A percentile compares a stretch with the other conserved stretches of the same genome.
Evolutionary conservation across 78 protist species (phyloP).

Genomic region (Ministeria vibrans): DNA sequence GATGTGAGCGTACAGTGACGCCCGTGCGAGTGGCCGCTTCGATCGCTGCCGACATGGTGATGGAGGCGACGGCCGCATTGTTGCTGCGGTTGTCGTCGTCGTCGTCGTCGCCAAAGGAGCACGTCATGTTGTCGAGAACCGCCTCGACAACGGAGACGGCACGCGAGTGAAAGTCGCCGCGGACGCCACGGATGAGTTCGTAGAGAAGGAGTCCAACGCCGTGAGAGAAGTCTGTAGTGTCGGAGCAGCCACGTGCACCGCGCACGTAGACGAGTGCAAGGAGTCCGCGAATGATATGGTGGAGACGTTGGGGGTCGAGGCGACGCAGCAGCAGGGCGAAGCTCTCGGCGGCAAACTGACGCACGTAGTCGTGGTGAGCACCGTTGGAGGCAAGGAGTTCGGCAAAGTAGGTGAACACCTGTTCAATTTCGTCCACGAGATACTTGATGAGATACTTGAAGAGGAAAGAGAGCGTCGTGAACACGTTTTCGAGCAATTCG

Average conservation of each 20-base stretch:
- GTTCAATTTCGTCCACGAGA: not conserved
- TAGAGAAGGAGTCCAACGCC: not conserved
- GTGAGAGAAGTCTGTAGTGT: not conserved
- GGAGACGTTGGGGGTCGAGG: not conserved
- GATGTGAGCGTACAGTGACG: too few species aligned
- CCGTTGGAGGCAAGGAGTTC: not conserved
- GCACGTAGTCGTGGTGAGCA: not conserved
- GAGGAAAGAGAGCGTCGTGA: not conserved
- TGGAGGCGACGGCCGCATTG: too few species aligned
- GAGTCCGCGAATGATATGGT: not conserved
- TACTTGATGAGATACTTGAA: not conserved
- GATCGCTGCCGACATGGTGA: too few species aligned
- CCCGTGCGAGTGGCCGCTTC: too few species aligned
- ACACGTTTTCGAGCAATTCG: not conserved
- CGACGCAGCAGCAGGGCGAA: not conserved
- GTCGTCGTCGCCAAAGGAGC: too few species aligned
- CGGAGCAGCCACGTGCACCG: not conserved
- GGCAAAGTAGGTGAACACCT: not conserved
- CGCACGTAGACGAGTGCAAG: not conserved
- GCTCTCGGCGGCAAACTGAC: slow-evolving; percentile 2
- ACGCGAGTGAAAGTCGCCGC: not conserved
- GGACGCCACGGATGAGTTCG: not conserved
- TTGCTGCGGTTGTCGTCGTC: too few species aligned
- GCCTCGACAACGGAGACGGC: too few species aligned
- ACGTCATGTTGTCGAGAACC: too few species aligned